These are phyloP conservation scores for Epichloe sibirici DNA, from an alignment of 2,329 filamentous ascomycete genomes.

Conservation along the genomic window DNA sequence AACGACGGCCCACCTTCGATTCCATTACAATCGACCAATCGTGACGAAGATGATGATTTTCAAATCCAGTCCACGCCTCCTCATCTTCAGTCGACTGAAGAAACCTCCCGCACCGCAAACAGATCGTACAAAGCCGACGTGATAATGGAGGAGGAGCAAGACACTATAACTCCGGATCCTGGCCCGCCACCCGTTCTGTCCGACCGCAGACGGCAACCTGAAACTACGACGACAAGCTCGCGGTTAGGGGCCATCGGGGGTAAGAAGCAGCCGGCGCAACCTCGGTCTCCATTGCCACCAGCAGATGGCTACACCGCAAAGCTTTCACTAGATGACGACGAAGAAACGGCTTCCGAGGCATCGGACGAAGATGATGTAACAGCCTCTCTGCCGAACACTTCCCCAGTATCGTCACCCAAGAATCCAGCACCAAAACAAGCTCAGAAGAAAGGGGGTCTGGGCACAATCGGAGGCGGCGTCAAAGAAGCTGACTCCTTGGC, in stretches of 20 bases:
- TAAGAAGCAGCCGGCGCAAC: conserved; percentile 17
- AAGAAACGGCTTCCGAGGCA: conserved; percentile 33
- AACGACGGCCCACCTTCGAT: conserved; percentile 5
- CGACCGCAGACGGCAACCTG: conserved; percentile 9
- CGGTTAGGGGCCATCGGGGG: conserved; percentile 26
- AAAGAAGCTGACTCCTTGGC: conserved; percentile 10
- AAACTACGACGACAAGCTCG: conserved; percentile 9
- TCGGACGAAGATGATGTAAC: conserved; percentile 20
- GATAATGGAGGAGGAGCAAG: conserved; percentile 23
- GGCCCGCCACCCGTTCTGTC: conserved; percentile 9
- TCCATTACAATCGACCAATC: conserved; percentile 6
- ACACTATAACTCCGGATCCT: conserved; percentile 10
- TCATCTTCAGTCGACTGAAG: conserved; percentile 18
- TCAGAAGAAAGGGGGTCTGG: conserved; percentile 22
- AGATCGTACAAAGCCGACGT: conserved; percentile 14
- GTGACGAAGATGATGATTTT: conserved; percentile 36
- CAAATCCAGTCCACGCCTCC: conserved; percentile 38
- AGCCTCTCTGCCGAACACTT: conserved; percentile 11
- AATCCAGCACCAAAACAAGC: neutral
- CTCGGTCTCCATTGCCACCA: conserved; percentile 10
- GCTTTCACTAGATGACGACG: conserved; percentile 14
- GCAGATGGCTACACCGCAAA: conserved; percentile 1
- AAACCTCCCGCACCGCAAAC: conserved; percentile 7
- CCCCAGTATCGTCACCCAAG: conserved; percentile 14
- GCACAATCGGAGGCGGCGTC: conserved; percentile 28